A percentile compares a stretch with the other conserved stretches of the same genome.
Conservation (phyloP, 345 rosid genomes). For the Cardiospermum halicacabum region DNA sequence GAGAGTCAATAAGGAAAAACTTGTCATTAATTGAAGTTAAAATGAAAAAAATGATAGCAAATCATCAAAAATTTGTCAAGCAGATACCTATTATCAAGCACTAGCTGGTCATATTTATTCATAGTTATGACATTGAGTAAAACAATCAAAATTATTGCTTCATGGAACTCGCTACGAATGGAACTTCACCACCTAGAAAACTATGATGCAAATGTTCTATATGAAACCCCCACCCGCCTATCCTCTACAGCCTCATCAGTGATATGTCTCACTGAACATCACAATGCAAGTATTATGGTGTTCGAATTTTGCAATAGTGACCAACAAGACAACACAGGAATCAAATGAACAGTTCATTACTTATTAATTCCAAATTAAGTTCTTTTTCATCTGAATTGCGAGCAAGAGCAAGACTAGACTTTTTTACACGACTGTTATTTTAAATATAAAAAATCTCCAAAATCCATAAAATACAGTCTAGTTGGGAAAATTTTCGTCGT, state of each 20-base stretch:
- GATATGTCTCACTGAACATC: conserved; percentile 5
- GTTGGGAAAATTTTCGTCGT: not conserved
- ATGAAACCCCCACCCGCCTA: not conserved
- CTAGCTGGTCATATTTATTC: not conserved
- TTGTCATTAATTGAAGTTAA: not conserved
- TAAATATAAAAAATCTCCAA: not conserved
- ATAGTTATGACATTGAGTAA: not conserved
- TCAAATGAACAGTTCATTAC: not conserved
- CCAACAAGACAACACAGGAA: not conserved
- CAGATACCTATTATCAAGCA: not conserved
- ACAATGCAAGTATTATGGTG: no score
- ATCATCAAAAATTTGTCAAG: not conserved
- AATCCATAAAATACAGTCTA: not conserved
- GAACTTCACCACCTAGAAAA: not conserved
- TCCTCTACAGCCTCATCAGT: not conserved
- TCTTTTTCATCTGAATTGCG: not conserved
- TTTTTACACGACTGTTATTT: not conserved
- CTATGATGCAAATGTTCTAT: not conserved
- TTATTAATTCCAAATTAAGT: conserved; percentile 5
- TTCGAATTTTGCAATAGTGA: conserved; percentile 6
- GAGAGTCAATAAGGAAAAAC: conserved; percentile 16
- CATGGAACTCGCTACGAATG: not conserved
- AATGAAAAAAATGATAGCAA: not conserved
- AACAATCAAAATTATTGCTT: conserved; percentile 6
- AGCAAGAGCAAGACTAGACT: not conserved